Evolutionary conservation across 345 rosid species (phyloP).

Genomic region (Cardiospermum halicacabum): DNA sequence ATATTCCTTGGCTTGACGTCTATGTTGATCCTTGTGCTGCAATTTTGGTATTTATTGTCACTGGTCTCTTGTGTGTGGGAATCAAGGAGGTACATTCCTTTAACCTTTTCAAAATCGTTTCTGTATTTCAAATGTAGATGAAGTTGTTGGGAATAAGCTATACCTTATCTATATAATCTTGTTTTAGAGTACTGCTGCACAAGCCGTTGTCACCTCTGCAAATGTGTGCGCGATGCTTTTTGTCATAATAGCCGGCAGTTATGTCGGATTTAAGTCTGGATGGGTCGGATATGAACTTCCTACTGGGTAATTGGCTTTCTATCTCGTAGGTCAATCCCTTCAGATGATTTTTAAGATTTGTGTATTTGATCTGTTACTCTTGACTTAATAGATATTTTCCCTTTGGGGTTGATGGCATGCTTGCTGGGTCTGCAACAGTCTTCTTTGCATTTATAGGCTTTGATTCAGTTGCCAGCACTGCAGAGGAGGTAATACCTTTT

Average conservation of each 20-base stretch:
- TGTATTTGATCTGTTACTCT: conserved; percentile 3
- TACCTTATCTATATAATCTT: not conserved
- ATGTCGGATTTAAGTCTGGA: conserved; percentile 85
- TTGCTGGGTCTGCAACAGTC: conserved; percentile 96
- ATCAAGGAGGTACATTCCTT: conserved; percentile 76
- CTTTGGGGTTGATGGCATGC: conserved; percentile 93
- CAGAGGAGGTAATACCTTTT: conserved; percentile 75
- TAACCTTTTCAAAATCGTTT: conserved; percentile 8
- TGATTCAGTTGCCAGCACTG: conserved; percentile 97
- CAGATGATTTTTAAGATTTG: conserved; percentile 3
- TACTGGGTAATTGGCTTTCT: conserved; percentile 58
- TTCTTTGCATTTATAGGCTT: conserved; percentile 95
- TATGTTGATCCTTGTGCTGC: conserved; percentile 95
- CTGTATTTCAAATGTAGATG: not conserved
- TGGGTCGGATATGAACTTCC: conserved; percentile 93
- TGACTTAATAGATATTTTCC: conserved; percentile 60
- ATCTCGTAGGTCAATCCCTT: not conserved
- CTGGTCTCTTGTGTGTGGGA: conserved; percentile 91
- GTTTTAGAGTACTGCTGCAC: conserved; percentile 85
- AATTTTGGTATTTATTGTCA: conserved; percentile 63
- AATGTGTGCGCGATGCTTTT: conserved; percentile 82
- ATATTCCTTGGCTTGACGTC: conserved; percentile 76
- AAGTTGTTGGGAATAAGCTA: not conserved
- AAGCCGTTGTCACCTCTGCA: conserved; percentile 67
- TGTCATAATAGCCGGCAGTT: conserved; percentile 78